Percentiles rank a stretch among this genome's conserved stretches.
Evolutionary conservation across 495 filamentous ascomycete species (phyloP).

Genomic region (Podospora tetraspora): DNA sequence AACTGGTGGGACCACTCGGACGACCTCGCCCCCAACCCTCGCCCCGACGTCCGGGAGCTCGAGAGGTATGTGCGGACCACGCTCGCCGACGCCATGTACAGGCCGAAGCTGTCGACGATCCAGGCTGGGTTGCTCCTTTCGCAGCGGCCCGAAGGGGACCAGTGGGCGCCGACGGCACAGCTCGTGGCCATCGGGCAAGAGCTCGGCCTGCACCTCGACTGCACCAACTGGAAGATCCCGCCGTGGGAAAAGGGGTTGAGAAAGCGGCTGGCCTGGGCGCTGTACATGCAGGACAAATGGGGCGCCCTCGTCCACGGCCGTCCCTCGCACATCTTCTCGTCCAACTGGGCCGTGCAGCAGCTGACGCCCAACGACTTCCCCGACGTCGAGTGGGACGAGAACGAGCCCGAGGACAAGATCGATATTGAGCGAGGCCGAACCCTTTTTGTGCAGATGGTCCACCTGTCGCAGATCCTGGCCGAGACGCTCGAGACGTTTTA

Average conservation of each 20-base stretch:
- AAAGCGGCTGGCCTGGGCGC: slow-evolving; percentile 81
- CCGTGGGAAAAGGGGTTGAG: slow-evolving; percentile 78
- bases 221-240: slow-evolving; percentile 81
- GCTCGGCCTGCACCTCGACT: slow-evolving; percentile 82
- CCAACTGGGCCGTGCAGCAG: slow-evolving; percentile 76
- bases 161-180: slow-evolving; percentile 82
- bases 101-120: slow-evolving; percentile 86
- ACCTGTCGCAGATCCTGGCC: slow-evolving; percentile 67
- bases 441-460: slow-evolving; percentile 68
- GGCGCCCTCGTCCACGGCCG: slow-evolving; percentile 78
- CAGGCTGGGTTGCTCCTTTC: slow-evolving; percentile 87
- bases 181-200: slow-evolving; percentile 75
- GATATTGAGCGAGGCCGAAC: slow-evolving; percentile 64
- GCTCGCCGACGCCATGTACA: slow-evolving; percentile 69
- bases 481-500: slow-evolving; percentile 79
- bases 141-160: slow-evolving; percentile 80
- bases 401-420: slow-evolving; percentile 52
- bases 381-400: slow-evolving; percentile 53
- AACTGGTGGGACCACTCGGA: slow-evolving; percentile 81
- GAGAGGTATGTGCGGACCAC: slow-evolving; percentile 72
- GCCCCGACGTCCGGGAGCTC: slow-evolving; percentile 68
- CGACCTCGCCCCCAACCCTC: slow-evolving; percentile 56
- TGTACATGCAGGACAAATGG: slow-evolving; percentile 95
- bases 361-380: slow-evolving; percentile 67
- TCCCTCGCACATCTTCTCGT: slow-evolving; percentile 73